These are phyloP conservation scores for Phytophthora meadii DNA, from an alignment of 352 stramenopile species.

Conservation along the genomic window DNA sequence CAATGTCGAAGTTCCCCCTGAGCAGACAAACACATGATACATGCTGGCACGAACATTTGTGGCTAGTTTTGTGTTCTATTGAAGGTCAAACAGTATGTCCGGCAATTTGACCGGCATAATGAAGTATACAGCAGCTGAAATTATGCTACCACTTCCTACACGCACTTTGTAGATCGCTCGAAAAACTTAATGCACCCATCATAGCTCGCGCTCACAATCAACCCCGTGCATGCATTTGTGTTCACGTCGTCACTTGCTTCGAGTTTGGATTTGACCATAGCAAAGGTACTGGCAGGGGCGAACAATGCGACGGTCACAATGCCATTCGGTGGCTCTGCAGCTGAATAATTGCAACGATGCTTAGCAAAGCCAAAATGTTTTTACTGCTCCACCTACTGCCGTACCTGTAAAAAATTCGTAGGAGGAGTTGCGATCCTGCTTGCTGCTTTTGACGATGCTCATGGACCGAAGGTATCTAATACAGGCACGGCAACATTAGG, in stretches of 20 bases:
- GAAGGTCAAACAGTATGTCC: not conserved
- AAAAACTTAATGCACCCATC: conserved; percentile 89
- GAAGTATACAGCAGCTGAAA: conserved; percentile 1
- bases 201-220: conserved; percentile 87
- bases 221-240: conserved; percentile 74
- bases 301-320: conserved; percentile 87
- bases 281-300: conserved; percentile 79
- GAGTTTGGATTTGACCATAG: conserved; percentile 82
- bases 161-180: conserved; percentile 52
- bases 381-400: not conserved
- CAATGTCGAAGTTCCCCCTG: too few species aligned
- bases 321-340: conserved; percentile 68
- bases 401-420: conserved; percentile 85
- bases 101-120: conserved; percentile 14
- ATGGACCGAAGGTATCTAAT: conserved; percentile 52
- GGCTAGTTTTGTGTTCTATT: conserved; percentile 4
- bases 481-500: conserved; percentile 6
- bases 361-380: not conserved
- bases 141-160: conserved; percentile 20
- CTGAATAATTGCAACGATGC: conserved; percentile 26
- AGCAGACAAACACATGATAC: too few species aligned
- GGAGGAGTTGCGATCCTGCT: conserved; percentile 81
- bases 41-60: too few species aligned
- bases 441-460: conserved; percentile 72
- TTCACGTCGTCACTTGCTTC: conserved; percentile 65